These are phyloP conservation scores for Ramularia endophylla DNA, from an alignment of 2,329 filamentous ascomycete species.

Conservation along the genomic window DNA sequence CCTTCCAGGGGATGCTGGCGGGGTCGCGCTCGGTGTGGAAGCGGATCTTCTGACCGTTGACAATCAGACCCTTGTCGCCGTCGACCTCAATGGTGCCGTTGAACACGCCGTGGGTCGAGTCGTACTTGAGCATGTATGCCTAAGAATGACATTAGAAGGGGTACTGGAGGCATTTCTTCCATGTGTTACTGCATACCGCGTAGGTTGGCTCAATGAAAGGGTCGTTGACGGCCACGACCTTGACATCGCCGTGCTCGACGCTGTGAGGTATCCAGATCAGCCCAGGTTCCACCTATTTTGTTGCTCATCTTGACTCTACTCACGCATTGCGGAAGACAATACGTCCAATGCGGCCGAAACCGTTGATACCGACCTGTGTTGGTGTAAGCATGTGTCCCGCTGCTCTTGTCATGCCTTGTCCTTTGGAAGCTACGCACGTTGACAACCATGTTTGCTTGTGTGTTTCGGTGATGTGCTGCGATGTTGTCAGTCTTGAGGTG, in stretches of 20 bases:
- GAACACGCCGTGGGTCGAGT: conserved; percentile 95
- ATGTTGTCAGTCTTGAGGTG: neutral
- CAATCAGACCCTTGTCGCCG: conserved; percentile 65
- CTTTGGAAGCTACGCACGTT: conserved; percentile 33
- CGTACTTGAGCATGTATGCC: conserved; percentile 99
- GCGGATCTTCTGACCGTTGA: conserved; percentile 92
- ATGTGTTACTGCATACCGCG: conserved; percentile 66
- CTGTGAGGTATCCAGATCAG: conserved; percentile 37
- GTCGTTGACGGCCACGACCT: conserved; percentile 97
- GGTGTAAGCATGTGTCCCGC: conserved; percentile 13
- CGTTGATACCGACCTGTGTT: conserved; percentile 87
- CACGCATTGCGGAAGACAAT: conserved; percentile 98
- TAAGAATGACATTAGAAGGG: conserved; percentile 34
- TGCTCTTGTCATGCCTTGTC: conserved; percentile 5
- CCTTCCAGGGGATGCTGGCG: conserved; percentile 79
- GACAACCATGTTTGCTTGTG: conserved; percentile 38
- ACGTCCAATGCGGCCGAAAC: conserved; percentile 98
- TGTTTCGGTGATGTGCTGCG: conserved; percentile 11
- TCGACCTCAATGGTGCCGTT: conserved; percentile 79
- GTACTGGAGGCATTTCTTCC: neutral
- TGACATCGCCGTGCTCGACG: conserved; percentile 79
- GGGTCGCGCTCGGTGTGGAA: conserved; percentile 95
- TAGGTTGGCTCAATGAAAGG: conserved; percentile 98
- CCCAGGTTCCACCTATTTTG: conserved; percentile 2
- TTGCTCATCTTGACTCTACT: conserved; percentile 33